Percentiles rank a stretch among this genome's conserved stretches.
These are phyloP conservation scores for Gonapodya prolifera DNA, from an alignment of 192 early-diverging fungal species.

Conservation along the genomic window DNA sequence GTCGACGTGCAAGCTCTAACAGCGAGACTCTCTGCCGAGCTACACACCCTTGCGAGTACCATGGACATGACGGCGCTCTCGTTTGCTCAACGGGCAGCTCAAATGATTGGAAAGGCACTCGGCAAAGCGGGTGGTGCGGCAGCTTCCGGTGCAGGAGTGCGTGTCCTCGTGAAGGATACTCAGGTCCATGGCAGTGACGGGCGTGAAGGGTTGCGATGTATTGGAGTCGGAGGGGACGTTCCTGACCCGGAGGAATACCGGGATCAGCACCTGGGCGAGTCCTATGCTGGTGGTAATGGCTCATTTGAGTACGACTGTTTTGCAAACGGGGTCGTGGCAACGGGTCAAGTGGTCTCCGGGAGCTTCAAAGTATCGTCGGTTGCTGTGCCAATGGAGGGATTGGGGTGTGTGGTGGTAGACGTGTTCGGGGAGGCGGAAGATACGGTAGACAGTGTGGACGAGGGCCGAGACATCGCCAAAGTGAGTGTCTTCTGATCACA, in stretches of 20 bases:
- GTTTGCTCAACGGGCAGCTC: background rate
- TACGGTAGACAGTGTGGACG: too few species aligned
- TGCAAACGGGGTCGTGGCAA: background rate
- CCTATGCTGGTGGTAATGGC: background rate
- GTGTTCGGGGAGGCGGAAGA: background rate
- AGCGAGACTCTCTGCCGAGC: background rate
- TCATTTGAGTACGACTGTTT: background rate
- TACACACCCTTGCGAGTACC: background rate
- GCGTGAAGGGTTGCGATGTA: background rate
- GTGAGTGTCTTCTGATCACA: too few species aligned
- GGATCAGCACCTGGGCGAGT: background rate
- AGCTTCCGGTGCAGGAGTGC: background rate
- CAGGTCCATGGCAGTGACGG: background rate
- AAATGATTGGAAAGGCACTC: background rate
- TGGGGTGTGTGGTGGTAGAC: background rate
- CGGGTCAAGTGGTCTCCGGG: background rate
- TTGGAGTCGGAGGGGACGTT: background rate
- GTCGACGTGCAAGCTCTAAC: background rate
- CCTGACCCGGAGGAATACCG: background rate
- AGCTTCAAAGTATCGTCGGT: background rate
- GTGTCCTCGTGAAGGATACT: background rate
- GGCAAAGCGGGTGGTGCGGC: background rate
- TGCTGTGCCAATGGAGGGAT: background rate
- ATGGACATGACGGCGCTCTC: background rate
- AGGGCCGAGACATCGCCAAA: too few species aligned